Evolutionary conservation across 2,329 filamentous ascomycete genomes (phyloP).

Genomic region (Aureobasidium uvarum): DNA sequence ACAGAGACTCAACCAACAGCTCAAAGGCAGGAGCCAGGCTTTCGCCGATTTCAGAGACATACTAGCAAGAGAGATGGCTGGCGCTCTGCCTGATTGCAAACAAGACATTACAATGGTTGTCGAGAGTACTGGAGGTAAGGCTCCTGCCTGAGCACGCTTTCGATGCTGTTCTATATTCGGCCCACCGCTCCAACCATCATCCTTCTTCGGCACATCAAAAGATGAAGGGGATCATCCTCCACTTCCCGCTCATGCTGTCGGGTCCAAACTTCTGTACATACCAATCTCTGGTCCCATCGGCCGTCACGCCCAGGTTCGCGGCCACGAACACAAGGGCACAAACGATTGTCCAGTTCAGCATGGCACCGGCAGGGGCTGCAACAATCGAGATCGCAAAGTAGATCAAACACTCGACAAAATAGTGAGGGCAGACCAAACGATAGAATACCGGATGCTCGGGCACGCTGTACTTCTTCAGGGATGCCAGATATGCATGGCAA

Average conservation of each 20-base stretch:
- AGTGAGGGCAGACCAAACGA: conserved; percentile 79
- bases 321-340: conserved; percentile 70
- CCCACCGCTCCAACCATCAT: not conserved
- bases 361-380: conserved; percentile 64
- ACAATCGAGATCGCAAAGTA: conserved; percentile 76
- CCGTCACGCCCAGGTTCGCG: conserved; percentile 79
- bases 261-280: conserved; percentile 72
- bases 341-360: conserved; percentile 71
- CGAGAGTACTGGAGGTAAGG: conserved; percentile 44
- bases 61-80: conserved; percentile 57
- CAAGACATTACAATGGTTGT: conserved; percentile 55
- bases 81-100: conserved; percentile 57
- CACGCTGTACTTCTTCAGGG: conserved; percentile 70
- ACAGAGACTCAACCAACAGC: conserved; percentile 60
- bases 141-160: not conserved
- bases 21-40: conserved; percentile 60
- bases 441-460: conserved; percentile 71
- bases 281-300: conserved; percentile 74
- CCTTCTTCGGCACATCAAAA: conserved; percentile 30
- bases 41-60: conserved; percentile 60
- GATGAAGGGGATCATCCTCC: conserved; percentile 73
- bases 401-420: conserved; percentile 81
- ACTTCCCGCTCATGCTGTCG: conserved; percentile 60
- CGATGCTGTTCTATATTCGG: not conserved
- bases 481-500: conserved; percentile 49